phyloP scores from a whole-genome alignment of 2,329 filamentous ascomycete species.

The Cladophialophora chaetospira region DNA sequence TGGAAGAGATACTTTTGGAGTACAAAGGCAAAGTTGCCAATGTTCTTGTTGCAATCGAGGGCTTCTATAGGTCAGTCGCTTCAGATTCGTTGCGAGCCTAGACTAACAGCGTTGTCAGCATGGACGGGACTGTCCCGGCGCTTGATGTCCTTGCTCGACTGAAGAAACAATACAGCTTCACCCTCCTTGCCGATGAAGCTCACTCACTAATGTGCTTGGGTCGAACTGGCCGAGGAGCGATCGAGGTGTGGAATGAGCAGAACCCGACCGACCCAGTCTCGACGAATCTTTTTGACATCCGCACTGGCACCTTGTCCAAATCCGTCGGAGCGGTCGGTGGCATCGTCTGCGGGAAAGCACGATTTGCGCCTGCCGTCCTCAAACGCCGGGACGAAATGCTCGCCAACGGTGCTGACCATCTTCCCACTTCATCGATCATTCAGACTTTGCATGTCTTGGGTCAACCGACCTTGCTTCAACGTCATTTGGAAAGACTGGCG shows the following conservation, averaged over 20 bases:
- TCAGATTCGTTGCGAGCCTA: neutral
- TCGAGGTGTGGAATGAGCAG: conserved; percentile 16
- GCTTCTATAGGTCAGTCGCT: conserved; percentile 15
- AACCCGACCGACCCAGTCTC: neutral
- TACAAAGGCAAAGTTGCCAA: neutral
- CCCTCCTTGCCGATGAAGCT: conserved; percentile 19
- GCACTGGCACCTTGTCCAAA: conserved; percentile 16
- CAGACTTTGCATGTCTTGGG: conserved; percentile 15
- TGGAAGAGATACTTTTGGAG: conserved; percentile 3
- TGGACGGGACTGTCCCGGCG: conserved; percentile 16
- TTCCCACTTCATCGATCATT: conserved; percentile 7
- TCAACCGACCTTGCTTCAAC: conserved; percentile 7
- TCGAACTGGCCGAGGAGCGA: conserved; percentile 5
- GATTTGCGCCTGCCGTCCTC: neutral
- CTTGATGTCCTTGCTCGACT: conserved; percentile 3
- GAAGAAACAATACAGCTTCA: conserved; percentile 14
- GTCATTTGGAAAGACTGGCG: conserved; percentile 1
- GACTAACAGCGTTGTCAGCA: conserved; percentile 2
- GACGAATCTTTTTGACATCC: conserved; percentile 11
- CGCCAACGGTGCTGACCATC: conserved; percentile 1
- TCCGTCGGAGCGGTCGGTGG: conserved; percentile 14
- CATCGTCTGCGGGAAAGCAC: conserved; percentile 11
- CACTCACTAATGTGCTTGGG: conserved; percentile 15
- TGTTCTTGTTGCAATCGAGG: conserved; percentile 13
- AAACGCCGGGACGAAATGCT: conserved; percentile 11